Conservation (phyloP, 2,329 filamentous ascomycete genomes). For the Aplosporella prunicola region DNA sequence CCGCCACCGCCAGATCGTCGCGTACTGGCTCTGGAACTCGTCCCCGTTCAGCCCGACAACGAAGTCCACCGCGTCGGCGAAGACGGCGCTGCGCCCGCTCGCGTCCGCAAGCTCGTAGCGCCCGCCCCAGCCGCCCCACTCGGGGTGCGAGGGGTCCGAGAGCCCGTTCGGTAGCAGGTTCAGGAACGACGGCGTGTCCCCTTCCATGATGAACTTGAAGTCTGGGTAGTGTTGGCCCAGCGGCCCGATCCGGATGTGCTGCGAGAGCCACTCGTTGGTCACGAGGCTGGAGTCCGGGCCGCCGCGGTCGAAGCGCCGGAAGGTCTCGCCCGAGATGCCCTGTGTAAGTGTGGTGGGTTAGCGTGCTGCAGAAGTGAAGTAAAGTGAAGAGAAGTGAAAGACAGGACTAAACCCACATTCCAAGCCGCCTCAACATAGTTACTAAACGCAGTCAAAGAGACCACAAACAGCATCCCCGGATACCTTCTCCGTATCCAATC, state of each 20-base stretch:
- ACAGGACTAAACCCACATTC: conserved; percentile 21
- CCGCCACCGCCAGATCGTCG: conserved; percentile 36
- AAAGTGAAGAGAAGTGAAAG: too few relatives aligned
- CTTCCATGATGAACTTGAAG: conserved; percentile 38
- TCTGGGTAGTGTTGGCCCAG: conserved; percentile 38
- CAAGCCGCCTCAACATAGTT: conserved; percentile 40
- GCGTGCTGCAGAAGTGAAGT: too few relatives aligned
- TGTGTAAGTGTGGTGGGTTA: neutral
- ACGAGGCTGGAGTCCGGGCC: conserved; percentile 35
- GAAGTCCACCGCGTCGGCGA: conserved; percentile 26
- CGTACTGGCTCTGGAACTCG: conserved; percentile 19
- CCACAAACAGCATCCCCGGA: conserved; percentile 42
- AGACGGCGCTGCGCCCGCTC: conserved; percentile 16
- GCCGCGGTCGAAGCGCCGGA: conserved; percentile 30
- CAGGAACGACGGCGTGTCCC: conserved; percentile 37
- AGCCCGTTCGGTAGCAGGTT: conserved; percentile 36
- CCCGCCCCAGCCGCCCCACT: conserved; percentile 38
- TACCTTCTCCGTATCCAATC: conserved; percentile 39
- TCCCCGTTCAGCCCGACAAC: conserved; percentile 26
- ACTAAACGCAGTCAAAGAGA: conserved; percentile 40
- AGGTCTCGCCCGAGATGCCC: conserved; percentile 19
- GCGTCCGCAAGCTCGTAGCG: conserved; percentile 24
- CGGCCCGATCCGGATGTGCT: conserved; percentile 37
- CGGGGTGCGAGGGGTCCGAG: conserved; percentile 27
- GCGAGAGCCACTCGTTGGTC: conserved; percentile 37